Base-by-base conservation (phyloP, 192 early-diverging fungal genomes). In the Oehlia diaphana region DNA sequence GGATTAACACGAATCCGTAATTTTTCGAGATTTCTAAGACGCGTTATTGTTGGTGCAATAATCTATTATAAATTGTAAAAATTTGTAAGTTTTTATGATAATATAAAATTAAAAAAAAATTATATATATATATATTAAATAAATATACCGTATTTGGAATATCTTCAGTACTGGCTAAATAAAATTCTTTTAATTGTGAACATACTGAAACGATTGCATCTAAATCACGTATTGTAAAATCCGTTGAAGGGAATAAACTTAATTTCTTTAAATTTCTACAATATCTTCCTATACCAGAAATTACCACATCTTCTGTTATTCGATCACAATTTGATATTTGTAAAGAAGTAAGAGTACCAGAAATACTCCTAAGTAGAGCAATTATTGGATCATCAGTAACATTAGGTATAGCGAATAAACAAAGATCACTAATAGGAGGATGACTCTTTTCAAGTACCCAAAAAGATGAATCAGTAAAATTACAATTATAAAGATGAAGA, bases 161-260 rank as follows among this genome's bases (percentile, higher is more conserved):
- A 78, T 78, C 76, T 78, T 78, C 76, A 0, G 65, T 78, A 78
- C 76, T 78, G 3, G 76, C n/a, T 35, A 78, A 78, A 68, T 47
- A 68, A 35, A 78, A 78, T 68, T 78, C 76, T 50, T 49, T 66
- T 68, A 78, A 58, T 19, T 64, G 23, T 53, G 4, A 0, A 21
- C 76, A 69, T 49, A 23, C 3, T n/a, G 21, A 50, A 35, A 37
- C 37, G 28, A 78, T 78, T 2, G 76, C 65, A 35, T 64, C 26
- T 53, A 78, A 58, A 6, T 37, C 76, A 28, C 23, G n/a, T 33
- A 58, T 53, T 21, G 76, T 78, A 42, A 78, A 62, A 62, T 78
- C 76, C 49, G 16, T 58, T 0, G 76, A 78, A 7, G 65, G 13
- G 69, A 49, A 78, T 31, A 78, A 68, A 49, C 37, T 49, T 49